phyloP scores from a whole-genome alignment of 768 basidiomycete species.

The Suillus clintonianus region DNA sequence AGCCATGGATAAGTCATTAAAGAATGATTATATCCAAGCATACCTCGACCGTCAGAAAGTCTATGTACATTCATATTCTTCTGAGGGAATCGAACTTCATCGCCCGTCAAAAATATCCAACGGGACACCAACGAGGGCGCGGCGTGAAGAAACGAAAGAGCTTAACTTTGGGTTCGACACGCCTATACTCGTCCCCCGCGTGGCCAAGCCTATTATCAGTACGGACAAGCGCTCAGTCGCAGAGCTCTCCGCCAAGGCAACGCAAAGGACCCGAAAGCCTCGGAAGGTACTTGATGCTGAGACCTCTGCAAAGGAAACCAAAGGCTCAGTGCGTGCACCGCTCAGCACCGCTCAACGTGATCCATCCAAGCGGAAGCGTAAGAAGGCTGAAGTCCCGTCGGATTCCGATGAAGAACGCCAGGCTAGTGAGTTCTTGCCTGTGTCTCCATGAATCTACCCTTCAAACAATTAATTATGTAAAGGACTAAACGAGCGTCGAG shows the following conservation, averaged over 20 bases:
- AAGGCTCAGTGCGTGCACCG: neutral
- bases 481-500: slow-evolving; percentile 69
- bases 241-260: neutral
- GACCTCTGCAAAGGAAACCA: neutral
- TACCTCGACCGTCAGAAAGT: slow-evolving; percentile 53
- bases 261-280: slow-evolving; percentile 7
- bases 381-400: slow-evolving; percentile 12
- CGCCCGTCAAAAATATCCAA: slow-evolving; percentile 6
- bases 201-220: slow-evolving; percentile 10
- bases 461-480: neutral
- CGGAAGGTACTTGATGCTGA: slow-evolving; percentile 2
- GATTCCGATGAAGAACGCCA: slow-evolving; percentile 37
- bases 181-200: slow-evolving; percentile 56
- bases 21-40: slow-evolving; percentile 40
- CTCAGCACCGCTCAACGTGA: neutral
- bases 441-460: neutral
- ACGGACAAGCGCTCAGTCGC: neutral
- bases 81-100: slow-evolving; percentile 35
- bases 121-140: slow-evolving; percentile 13
- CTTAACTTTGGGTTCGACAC: slow-evolving; percentile 48
- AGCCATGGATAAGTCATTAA: slow-evolving; percentile 37
- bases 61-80: slow-evolving; percentile 45
- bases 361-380: slow-evolving; percentile 25
- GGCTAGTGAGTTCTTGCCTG: slow-evolving; percentile 32
- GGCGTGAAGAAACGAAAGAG: neutral